Percentiles rank a stretch among this genome's conserved stretches.
Conservation (phyloP, 257 asterid genomes). For the Solanum acaule region DNA sequence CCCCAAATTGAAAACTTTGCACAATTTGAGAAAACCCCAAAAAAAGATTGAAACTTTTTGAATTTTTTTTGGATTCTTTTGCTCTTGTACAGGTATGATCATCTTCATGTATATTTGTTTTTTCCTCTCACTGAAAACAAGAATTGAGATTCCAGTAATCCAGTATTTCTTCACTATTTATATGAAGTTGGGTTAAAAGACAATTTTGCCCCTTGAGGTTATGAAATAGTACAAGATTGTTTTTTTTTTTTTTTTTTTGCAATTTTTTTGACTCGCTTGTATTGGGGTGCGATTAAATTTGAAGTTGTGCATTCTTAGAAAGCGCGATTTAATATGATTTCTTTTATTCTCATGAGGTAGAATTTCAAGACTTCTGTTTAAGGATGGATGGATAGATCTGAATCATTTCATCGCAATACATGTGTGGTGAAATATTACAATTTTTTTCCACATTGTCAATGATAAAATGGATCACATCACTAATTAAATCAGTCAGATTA, state of each 20-base stretch:
- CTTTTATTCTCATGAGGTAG: too few relatives aligned
- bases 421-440: too few relatives aligned
- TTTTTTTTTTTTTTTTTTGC: too few relatives aligned
- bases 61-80: not conserved
- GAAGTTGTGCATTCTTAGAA: not conserved
- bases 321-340: not conserved
- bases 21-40: not conserved
- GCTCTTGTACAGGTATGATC: not conserved
- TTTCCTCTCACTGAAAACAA: not conserved
- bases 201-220: not conserved
- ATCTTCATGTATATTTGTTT: not conserved
- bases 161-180: not conserved
- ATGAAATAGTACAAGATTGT: not conserved
- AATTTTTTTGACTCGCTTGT: rapidly evolving
- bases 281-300: not conserved
- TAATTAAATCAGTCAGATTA: not conserved
- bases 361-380: too few relatives aligned
- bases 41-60: not conserved
- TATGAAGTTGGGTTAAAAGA: not conserved
- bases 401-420: too few relatives aligned
- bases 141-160: not conserved
- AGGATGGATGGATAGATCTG: not conserved
- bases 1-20: not conserved
- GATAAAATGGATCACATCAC: not conserved
- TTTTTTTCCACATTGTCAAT: too few relatives aligned